phyloP scores from a whole-genome alignment of 2,329 filamentous ascomycete genomes.

The Alternaria ventricosa region DNA sequence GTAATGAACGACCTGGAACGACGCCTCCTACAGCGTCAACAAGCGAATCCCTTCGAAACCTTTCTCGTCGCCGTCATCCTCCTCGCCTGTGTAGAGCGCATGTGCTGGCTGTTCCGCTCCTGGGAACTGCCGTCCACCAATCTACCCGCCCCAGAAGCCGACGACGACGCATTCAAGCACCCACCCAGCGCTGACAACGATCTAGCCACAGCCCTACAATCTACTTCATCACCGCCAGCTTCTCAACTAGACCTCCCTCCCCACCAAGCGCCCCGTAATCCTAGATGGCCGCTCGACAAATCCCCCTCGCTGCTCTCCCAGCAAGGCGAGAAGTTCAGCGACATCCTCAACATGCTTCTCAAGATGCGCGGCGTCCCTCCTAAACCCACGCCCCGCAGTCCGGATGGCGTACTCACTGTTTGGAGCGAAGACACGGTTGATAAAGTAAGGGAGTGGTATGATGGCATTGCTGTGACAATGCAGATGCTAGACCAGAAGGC shows the following conservation, averaged over 20 bases:
- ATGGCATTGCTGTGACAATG: conserved; percentile 38
- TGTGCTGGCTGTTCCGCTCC: conserved; percentile 63
- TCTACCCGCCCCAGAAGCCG: neutral
- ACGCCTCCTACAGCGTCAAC: conserved; percentile 64
- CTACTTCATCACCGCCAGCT: conserved; percentile 12
- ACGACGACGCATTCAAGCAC: conserved; percentile 6
- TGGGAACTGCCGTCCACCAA: conserved; percentile 50
- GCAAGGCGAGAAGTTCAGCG: conserved; percentile 65
- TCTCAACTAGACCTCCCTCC: conserved; percentile 4
- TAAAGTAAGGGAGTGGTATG: conserved; percentile 46
- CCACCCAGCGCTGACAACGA: conserved; percentile 19
- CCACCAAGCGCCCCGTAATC: conserved; percentile 22
- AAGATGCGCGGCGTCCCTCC: conserved; percentile 62
- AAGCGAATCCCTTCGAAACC: conserved; percentile 64
- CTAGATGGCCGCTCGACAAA: conserved; percentile 61
- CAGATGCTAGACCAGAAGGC: conserved; percentile 36
- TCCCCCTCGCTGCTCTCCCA: conserved; percentile 59
- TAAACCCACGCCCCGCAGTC: conserved; percentile 39
- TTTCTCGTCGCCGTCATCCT: conserved; percentile 66
- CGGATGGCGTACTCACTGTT: conserved; percentile 45
- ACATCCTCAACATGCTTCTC: conserved; percentile 64
- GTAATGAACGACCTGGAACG: conserved; percentile 67
- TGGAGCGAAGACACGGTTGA: conserved; percentile 43
- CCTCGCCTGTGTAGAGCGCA: conserved; percentile 65
- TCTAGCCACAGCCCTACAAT: conserved; percentile 34